Evolutionary conservation across 108 stramenopile genomes (phyloP).

Genomic region (Cyclostephanos invisitatus): DNA sequence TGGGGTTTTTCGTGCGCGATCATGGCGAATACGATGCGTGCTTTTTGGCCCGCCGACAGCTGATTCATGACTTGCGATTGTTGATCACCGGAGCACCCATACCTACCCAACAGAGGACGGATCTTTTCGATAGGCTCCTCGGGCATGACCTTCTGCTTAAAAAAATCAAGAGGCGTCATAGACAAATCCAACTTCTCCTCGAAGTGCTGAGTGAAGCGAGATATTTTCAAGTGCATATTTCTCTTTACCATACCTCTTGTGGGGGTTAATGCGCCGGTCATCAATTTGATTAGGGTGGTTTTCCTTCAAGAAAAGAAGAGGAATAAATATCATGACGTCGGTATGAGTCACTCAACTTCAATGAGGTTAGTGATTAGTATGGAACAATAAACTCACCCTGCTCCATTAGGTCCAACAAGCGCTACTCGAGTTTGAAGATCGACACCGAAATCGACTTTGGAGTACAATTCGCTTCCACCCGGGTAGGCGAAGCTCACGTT

Average conservation of each 20-base stretch:
- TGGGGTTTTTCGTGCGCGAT: constrained; percentile 96
- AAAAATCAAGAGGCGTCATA: constrained; percentile 96
- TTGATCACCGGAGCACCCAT: constrained; percentile 91
- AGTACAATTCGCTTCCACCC: constrained; percentile 68
- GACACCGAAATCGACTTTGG: constrained; percentile 87
- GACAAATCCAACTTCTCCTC: constrained; percentile 96
- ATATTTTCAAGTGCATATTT: constrained; percentile 92
- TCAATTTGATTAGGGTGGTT: constrained; percentile 94
- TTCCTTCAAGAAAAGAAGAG: constrained; percentile 40
- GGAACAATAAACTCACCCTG: constrained; percentile 27
- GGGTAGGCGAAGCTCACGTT: constrained; percentile 84
- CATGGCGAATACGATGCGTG: constrained; percentile 97
- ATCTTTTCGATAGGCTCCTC: constrained; percentile 75
- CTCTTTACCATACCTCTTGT: constrained; percentile 92
- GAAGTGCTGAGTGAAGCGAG: constrained; percentile 98
- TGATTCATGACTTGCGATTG: constrained; percentile 87
- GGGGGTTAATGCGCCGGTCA: constrained; percentile 88
- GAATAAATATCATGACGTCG: not conserved
- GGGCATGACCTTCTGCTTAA: constrained; percentile 91
- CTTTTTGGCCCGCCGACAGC: constrained; percentile 95
- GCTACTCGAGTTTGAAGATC: constrained; percentile 87
- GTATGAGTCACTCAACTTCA: not conserved
- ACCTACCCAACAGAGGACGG: constrained; percentile 88
- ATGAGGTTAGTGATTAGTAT: not conserved
- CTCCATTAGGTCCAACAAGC: constrained; percentile 85